phyloP scores from a whole-genome alignment of 2,329 filamentous ascomycete species.

The Diaporthe eres region DNA sequence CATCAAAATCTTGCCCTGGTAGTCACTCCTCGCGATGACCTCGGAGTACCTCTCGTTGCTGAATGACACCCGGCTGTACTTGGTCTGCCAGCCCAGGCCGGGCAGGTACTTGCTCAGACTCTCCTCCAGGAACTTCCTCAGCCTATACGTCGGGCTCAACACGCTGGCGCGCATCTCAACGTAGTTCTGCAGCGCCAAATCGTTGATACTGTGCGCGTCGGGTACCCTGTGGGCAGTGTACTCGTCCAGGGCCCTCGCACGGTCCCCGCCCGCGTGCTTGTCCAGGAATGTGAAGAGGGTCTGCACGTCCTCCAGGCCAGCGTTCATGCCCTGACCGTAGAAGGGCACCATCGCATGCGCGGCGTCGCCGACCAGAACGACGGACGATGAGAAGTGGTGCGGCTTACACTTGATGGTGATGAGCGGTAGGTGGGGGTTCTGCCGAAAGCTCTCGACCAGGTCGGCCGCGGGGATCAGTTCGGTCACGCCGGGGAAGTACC shows the following conservation, averaged over 20 bases:
- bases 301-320: conserved; percentile 93
- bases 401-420: conserved; percentile 95
- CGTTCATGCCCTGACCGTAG: conserved; percentile 98
- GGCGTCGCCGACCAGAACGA: conserved; percentile 91
- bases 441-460: conserved; percentile 80
- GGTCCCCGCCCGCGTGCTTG: conserved; percentile 65
- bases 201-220: conserved; percentile 92
- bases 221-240: conserved; percentile 82
- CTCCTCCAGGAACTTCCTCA: conserved; percentile 91
- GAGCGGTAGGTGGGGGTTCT: conserved; percentile 91
- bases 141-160: conserved; percentile 79
- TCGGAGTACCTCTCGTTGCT: conserved; percentile 93
- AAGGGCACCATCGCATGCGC: conserved; percentile 99
- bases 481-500: conserved; percentile 89
- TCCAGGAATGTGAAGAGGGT: conserved; percentile 89
- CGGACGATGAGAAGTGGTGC: conserved; percentile 83
- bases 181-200: conserved; percentile 92
- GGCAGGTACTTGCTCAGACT: conserved; percentile 83
- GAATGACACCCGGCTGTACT: conserved; percentile 94
- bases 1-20: conserved; percentile 76
- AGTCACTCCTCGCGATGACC: conserved; percentile 77
- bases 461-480: conserved; percentile 76
- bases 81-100: conserved; percentile 86
- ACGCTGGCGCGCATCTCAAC: conserved; percentile 93
- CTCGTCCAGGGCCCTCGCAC: conserved; percentile 79